Evolutionary conservation across 352 stramenopile genomes (phyloP), one percentile per base, ranked within the genome.

Genomic region (Phytophthora sp.): DNA sequence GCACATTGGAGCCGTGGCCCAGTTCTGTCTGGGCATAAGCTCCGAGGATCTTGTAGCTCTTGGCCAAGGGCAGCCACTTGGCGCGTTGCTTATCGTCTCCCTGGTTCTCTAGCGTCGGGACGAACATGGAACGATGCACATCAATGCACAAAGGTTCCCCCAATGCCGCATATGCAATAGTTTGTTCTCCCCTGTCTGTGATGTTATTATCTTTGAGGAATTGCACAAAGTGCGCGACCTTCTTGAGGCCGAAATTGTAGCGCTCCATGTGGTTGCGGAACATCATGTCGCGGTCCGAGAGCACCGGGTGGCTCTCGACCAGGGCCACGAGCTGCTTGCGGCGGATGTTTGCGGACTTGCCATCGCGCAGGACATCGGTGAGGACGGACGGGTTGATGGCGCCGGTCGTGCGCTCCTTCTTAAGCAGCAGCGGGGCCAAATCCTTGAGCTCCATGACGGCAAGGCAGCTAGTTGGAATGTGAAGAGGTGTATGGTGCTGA

Each of bases 401-500:
- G 2, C 57, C 58, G 4, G 35, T 63, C 15, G 23, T 27, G 7
- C 63, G 50, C 30, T 67, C 63, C 8, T 39, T 56, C 50, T 62
- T 57, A 20, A 71, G 53, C 49, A 64, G 30, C 35, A 67, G 26
- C 13, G 55, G 57, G 1, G 56, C 57, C 56, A 71, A 36, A 21
- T 67, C 56, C 29, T 71, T 71, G 26, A 67, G 49, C 21, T 67
- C 56, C 57, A 67, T 57, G 44, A 54, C 68, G n/a, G n/a, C n/a
- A n/a, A n/a, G n/a, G n/a, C n/a, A n/a, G n/a, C n/a, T n/a, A n/a
- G n/a, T n/a, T n/a, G n/a, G n/a, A n/a, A n/a, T n/a, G n/a, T n/a
- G n/a, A n/a, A n/a, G n/a, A n/a, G n/a, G n/a, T n/a, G n/a, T 46
- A 11, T 33, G 29, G 7, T 1, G 29, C 7, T 33, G 29, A 33